A percentile compares a stretch with the other conserved stretches of the same genome.
phyloP scores from a whole-genome alignment of 2,329 filamentous ascomycete species.

The Xylariaceae sp. region DNA sequence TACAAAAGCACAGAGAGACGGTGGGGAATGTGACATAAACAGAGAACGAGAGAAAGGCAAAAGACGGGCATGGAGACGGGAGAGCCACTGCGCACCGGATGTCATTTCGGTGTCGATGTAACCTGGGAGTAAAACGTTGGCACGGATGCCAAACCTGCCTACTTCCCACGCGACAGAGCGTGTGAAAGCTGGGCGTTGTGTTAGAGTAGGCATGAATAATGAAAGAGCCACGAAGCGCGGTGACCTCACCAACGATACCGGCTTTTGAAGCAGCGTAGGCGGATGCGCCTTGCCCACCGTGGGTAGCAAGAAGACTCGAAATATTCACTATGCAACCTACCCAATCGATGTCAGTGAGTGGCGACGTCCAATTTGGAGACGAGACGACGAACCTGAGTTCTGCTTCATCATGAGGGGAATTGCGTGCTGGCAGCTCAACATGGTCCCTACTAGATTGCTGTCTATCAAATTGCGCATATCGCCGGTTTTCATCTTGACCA shows the following conservation, averaged over 20 bases:
- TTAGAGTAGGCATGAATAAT: conserved; percentile 17
- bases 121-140: conserved; percentile 79
- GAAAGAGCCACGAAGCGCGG: conserved; percentile 1
- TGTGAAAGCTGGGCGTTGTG: conserved; percentile 56
- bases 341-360: not conserved
- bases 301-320: conserved; percentile 69
- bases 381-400: conserved; percentile 10
- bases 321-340: conserved; percentile 76
- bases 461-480: conserved; percentile 58
- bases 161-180: conserved; percentile 64
- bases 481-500: conserved; percentile 52
- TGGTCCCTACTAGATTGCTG: conserved; percentile 69
- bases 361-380: too few species aligned
- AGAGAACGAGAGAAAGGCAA: conserved; percentile 6
- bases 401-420: conserved; percentile 46
- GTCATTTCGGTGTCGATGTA: conserved; percentile 85
- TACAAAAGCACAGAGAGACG: conserved; percentile 9
- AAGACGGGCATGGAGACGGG: conserved; percentile 8
- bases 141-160: conserved; percentile 61
- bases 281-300: conserved; percentile 67
- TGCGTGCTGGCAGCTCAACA: conserved; percentile 57
- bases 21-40: conserved; percentile 7
- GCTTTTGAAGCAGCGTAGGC: conserved; percentile 80
- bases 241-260: conserved; percentile 63
- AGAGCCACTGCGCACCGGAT: conserved; percentile 48